Percentiles rank a stretch among this genome's conserved stretches.
Evolutionary conservation across 1,139 yeast genomes (phyloP).

Genomic region (Magnusiomyces fungicola): DNA sequence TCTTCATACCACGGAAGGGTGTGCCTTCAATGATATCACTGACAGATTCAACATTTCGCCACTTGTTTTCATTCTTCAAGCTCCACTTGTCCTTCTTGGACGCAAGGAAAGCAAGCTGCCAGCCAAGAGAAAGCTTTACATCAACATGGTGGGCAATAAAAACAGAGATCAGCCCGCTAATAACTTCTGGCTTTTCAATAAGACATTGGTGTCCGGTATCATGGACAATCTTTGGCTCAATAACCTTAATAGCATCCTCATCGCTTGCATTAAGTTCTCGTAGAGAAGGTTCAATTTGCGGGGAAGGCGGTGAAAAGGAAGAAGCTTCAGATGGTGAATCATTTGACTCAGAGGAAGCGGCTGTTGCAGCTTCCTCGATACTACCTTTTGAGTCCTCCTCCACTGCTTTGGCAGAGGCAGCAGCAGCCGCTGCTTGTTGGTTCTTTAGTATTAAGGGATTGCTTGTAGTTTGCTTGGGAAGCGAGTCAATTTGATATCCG

Average conservation of each 20-base stretch:
- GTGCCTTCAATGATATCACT: conserved; percentile 38
- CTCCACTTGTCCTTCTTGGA: conserved; percentile 69
- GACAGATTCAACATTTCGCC: conserved; percentile 54
- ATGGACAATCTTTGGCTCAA: conserved; percentile 35
- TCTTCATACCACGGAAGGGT: conserved; percentile 65
- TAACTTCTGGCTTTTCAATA: conserved; percentile 55
- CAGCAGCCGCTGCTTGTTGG: neutral
- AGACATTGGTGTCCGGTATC: conserved; percentile 63
- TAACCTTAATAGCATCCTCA: conserved; percentile 8
- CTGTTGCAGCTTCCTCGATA: neutral
- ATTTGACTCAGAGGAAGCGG: neutral
- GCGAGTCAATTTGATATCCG: neutral
- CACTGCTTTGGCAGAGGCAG: too few relatives aligned
- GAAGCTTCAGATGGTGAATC: neutral
- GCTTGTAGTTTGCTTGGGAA: neutral
- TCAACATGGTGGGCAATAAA: conserved; percentile 45
- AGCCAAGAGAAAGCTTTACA: conserved; percentile 46
- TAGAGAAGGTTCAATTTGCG: neutral
- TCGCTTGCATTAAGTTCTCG: neutral
- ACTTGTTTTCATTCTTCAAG: conserved; percentile 63
- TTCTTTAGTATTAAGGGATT: neutral
- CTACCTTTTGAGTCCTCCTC: too few relatives aligned
- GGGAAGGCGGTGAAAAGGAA: neutral
- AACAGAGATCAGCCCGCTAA: conserved; percentile 55
- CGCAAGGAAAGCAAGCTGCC: conserved; percentile 49